phyloP scores from a whole-genome alignment of 768 basidiomycete genomes.

The Tremella yokohamensis region DNA sequence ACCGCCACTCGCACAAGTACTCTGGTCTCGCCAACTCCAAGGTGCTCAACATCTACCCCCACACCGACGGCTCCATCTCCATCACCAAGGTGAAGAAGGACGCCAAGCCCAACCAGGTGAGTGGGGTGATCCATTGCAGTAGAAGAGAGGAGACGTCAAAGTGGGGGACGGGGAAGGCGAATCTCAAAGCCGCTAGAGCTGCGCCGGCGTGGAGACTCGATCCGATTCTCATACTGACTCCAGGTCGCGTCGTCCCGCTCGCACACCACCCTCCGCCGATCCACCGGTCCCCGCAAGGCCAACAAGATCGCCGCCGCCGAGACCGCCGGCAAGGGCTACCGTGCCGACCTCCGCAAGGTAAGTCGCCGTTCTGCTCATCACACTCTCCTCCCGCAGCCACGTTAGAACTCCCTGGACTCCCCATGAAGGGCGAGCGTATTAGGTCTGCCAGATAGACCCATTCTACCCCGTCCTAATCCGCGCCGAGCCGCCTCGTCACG shows the following conservation, averaged over 20 bases:
- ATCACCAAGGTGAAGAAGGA: constrained; percentile 49
- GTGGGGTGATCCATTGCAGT: constrained; percentile 10
- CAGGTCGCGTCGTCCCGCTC: constrained; percentile 43
- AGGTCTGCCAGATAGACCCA: constrained; percentile 34
- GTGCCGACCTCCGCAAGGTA: constrained; percentile 49
- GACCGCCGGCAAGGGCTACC: constrained; percentile 50
- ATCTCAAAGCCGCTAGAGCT: no score
- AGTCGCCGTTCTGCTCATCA: constrained; percentile 16
- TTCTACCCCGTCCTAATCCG: constrained; percentile 11
- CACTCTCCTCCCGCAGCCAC: constrained; percentile 27
- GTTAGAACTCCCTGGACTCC: constrained; percentile 43
- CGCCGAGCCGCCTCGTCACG: neutral
- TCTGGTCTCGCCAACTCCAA: constrained; percentile 84
- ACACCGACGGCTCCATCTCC: constrained; percentile 35
- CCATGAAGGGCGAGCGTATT: constrained; percentile 45
- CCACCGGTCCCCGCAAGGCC: constrained; percentile 44
- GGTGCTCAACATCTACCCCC: constrained; percentile 50
- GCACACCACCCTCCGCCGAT: constrained; percentile 38
- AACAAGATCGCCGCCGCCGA: constrained; percentile 51
- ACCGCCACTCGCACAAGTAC: constrained; percentile 86
- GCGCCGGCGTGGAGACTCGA: no score
- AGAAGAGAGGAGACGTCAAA: neutral
- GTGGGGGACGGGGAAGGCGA: no score
- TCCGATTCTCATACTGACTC: no score
- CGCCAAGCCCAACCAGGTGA: constrained; percentile 44